phyloP scores from a whole-genome alignment of 192 early-diverging fungal species.

The Podila epicladia region DNA sequence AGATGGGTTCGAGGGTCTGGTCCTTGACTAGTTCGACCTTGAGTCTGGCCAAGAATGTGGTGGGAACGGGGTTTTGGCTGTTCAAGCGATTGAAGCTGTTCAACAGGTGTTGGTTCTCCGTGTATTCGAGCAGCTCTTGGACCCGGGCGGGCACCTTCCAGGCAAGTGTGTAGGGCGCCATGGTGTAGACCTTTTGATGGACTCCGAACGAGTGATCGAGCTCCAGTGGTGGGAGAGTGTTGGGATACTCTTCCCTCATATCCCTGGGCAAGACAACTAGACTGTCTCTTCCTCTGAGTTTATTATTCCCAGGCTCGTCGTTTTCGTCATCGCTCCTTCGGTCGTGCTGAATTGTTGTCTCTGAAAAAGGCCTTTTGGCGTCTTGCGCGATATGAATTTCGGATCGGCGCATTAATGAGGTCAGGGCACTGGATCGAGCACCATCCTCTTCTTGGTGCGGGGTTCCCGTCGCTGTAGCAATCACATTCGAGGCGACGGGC shows the following conservation, averaged over 20 bases:
- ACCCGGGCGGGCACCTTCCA: slow-evolving; percentile 36
- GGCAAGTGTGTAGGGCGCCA: slow-evolving; percentile 33
- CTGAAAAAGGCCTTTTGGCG: background rate
- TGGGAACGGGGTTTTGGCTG: background rate
- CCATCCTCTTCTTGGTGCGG: background rate
- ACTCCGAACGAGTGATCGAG: slow-evolving; percentile 37
- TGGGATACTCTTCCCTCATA: slow-evolving; percentile 37
- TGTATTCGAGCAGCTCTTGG: slow-evolving; percentile 26
- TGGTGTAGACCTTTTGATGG: slow-evolving; percentile 32
- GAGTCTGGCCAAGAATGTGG: slow-evolving; percentile 16
- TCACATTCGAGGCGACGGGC: slow-evolving; percentile 6
- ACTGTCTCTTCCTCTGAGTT: background rate
- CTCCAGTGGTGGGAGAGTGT: slow-evolving; percentile 19
- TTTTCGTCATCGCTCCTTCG: slow-evolving; percentile 2
- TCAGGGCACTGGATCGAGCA: background rate
- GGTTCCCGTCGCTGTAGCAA: background rate
- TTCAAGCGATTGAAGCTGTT: slow-evolving; percentile 15
- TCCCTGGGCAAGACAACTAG: slow-evolving; percentile 12
- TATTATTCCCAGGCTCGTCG: background rate
- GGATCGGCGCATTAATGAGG: background rate
- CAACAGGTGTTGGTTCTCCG: background rate
- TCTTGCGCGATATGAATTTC: background rate
- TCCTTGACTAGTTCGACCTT: slow-evolving; percentile 28
- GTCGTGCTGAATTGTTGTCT: background rate
- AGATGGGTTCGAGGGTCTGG: slow-evolving; percentile 11